phyloP scores from a whole-genome alignment of 345 rosid genomes.

The Camelina sativa region DNA sequence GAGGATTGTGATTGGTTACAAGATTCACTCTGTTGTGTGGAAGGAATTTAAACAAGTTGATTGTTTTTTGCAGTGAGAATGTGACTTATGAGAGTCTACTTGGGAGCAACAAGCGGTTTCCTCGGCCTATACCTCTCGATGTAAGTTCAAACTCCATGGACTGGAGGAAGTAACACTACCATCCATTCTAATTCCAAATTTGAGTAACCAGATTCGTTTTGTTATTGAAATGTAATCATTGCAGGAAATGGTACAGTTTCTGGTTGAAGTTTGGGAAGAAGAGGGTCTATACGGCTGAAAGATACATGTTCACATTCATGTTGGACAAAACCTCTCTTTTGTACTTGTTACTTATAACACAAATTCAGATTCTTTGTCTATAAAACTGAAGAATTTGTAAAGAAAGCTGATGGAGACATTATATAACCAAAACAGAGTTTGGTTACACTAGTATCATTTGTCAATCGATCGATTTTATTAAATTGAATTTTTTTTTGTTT shows the following conservation, averaged over 20 bases:
- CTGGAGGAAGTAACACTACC: not conserved
- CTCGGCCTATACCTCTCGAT: constrained; percentile 65
- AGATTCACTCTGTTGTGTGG: not conserved
- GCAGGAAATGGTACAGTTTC: constrained; percentile 93
- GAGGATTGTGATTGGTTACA: constrained; percentile 16
- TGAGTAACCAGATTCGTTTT: not conserved
- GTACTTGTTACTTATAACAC: not conserved
- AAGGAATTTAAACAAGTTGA: not conserved
- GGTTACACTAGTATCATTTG: not conserved
- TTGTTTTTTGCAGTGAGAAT: constrained; percentile 61
- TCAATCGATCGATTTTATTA: not conserved
- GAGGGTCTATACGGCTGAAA: constrained; percentile 76
- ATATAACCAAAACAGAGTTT: not conserved
- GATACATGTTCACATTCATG: not conserved
- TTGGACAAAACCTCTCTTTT: not conserved
- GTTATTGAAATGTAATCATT: not conserved
- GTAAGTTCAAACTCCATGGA: constrained; percentile 45
- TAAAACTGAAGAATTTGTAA: constrained; percentile 21
- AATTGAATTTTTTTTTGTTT: too few relatives aligned
- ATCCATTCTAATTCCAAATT: not conserved
- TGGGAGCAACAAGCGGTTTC: constrained; percentile 80
- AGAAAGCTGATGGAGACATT: not conserved
- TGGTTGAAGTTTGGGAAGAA: constrained; percentile 83
- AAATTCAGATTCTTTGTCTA: not conserved
- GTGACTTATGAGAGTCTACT: constrained; percentile 74